Conservation (phyloP, 2,329 filamentous ascomycete species). For the Fusarium sp. region DNA sequence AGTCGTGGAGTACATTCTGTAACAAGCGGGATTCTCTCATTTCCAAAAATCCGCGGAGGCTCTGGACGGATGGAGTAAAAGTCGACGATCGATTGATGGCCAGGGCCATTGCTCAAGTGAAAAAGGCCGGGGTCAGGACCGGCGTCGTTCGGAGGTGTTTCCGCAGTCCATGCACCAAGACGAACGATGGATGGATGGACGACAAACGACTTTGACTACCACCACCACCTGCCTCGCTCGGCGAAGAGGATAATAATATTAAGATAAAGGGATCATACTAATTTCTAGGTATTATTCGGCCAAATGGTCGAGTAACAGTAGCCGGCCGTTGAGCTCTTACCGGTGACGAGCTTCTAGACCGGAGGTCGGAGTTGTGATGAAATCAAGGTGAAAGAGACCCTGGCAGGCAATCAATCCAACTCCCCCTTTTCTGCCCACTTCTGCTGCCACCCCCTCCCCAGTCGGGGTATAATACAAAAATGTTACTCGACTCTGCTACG, state of each 20-base stretch:
- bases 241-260: constrained; percentile 18
- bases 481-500: constrained; percentile 2
- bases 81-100: neutral
- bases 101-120: constrained; percentile 12
- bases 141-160: constrained; percentile 28
- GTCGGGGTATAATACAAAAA: neutral
- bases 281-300: constrained; percentile 20
- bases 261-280: constrained; percentile 20
- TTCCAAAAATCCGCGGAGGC: constrained; percentile 19
- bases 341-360: constrained; percentile 4
- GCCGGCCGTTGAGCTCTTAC: constrained; percentile 3
- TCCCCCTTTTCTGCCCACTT: constrained; percentile 38
- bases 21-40: constrained; percentile 33
- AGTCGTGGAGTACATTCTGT: neutral
- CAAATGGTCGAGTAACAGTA: neutral
- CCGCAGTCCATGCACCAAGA: constrained; percentile 15
- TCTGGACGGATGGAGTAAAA: constrained; percentile 9
- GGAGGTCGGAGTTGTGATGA: constrained; percentile 23
- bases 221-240: constrained; percentile 17
- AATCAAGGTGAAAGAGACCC: constrained; percentile 27
- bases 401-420: constrained; percentile 29
- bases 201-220: neutral
- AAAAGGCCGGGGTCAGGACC: constrained; percentile 24
- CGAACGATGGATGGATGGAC: neutral
- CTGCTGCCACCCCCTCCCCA: constrained; percentile 25